Evolutionary conservation across 2,329 filamentous ascomycete genomes (phyloP).

Genomic region (Nothophaeocryptopus gaeumannii): DNA sequence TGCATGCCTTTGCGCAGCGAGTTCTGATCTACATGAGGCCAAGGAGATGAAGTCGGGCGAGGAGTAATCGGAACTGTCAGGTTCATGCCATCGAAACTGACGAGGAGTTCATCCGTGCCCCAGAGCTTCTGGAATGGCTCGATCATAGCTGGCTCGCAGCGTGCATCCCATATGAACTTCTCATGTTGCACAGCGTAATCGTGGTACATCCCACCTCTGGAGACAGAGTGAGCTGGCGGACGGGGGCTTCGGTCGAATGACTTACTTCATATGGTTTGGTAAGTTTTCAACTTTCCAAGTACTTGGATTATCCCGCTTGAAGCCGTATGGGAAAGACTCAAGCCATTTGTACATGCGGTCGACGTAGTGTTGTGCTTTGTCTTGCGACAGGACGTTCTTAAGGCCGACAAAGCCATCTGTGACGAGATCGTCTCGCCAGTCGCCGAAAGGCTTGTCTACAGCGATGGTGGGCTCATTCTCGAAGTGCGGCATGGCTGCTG

Average conservation of each 20-base stretch:
- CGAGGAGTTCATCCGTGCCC: too few species aligned
- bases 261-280: constrained; percentile 1
- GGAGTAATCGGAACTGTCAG: too few species aligned
- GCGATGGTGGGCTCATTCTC: constrained; percentile 4
- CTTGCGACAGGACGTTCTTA: neutral
- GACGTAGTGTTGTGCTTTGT: constrained; percentile 2
- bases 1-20: constrained; percentile 10
- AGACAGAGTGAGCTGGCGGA: too few species aligned
- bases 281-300: constrained; percentile 14
- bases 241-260: too few species aligned
- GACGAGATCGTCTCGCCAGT: neutral
- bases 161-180: too few species aligned
- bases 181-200: too few species aligned
- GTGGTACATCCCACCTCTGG: too few species aligned
- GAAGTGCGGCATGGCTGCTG: constrained; percentile 4
- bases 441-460: neutral
- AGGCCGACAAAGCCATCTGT: neutral
- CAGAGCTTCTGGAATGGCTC: too few species aligned
- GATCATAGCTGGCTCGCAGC: too few species aligned
- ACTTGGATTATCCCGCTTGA: constrained; percentile 13
- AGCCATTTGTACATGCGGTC: constrained; percentile 7
- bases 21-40: constrained; percentile 14
- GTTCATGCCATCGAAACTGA: too few species aligned
- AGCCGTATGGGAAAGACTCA: constrained; percentile 12
- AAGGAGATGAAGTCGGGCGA: neutral